Conservation (phyloP, 257 asterid species). For the Scutellaria baicalensis region DNA sequence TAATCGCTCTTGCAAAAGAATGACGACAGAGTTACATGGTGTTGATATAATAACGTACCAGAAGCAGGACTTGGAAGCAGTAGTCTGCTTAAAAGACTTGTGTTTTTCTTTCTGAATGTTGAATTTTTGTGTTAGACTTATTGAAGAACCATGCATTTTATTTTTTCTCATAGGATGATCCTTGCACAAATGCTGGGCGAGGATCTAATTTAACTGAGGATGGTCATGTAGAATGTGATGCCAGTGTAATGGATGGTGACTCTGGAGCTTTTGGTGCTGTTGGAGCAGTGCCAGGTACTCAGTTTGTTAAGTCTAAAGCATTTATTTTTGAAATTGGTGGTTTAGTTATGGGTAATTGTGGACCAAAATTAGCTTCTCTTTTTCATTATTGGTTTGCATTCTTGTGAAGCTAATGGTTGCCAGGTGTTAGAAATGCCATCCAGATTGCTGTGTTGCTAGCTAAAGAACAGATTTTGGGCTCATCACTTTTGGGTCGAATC, state of each 20-base stretch:
- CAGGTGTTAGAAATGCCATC: constrained; percentile 96
- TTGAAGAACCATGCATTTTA: background rate
- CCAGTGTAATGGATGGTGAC: constrained; percentile 89
- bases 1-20: background rate
- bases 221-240: constrained; percentile 93
- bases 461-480: constrained; percentile 75
- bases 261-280: constrained; percentile 94
- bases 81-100: constrained; percentile 3
- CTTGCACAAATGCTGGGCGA: constrained; percentile 87
- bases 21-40: background rate
- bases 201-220: constrained; percentile 95
- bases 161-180: constrained; percentile 66
- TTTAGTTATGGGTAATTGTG: background rate
- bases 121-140: background rate
- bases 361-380: constrained; percentile 14
- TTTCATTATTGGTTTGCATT: constrained; percentile 37
- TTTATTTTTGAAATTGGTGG: background rate
- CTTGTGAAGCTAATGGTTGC: constrained; percentile 58
- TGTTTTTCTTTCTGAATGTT: background rate
- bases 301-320: background rate
- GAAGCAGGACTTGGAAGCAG: background rate
- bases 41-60: background rate
- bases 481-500: constrained; percentile 86
- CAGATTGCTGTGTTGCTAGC: constrained; percentile 75
- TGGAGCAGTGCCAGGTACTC: constrained; percentile 89